Base-by-base conservation (phyloP, 2,329 filamentous ascomycete species). In the Claviceps sp. region DNA sequence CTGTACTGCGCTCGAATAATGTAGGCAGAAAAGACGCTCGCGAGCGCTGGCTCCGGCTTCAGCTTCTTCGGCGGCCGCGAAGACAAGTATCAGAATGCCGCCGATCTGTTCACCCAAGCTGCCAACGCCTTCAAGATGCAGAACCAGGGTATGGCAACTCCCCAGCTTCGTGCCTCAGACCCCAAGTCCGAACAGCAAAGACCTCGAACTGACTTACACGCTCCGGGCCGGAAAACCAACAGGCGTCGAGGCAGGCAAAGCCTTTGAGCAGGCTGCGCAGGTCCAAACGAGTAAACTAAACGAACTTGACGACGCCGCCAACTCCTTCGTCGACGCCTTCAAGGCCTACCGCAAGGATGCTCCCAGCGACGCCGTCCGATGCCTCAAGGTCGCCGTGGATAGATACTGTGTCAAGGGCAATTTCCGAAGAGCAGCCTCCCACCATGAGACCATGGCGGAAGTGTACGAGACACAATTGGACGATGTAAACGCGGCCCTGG, bases 61-160 rank as follows among this genome's bases (percentile, higher is more conserved):
- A 87, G 83, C 66, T 82, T 95, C 70, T 96, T 98, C 61, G 87
- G 89, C 44, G 87, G 87, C 45, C 79, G 83, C 53, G 79, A 86
- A 61, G 89, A 95, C 57, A 97, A 96, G 69, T 90, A 87, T 64
- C 86, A 94, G 71, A 82, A 83, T 70, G 91, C 91, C 14, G 88
- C 86, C 56, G 89, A 96, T 59, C 74, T 93, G 57, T 97, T 89
- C 65, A 82, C 80, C 54, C 83, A 95, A 67, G 91, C 91, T 42
- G 93, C 84, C 55, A 95, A 96, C 72, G 88, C 88, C 53, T 97
- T 95, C 68, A 80, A 88, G 64, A 82, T 94, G 74, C 84, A 93
- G 70, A 87, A 87, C 66, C 80, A 85, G 72, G 85, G 88, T 91
- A 73, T 60, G 74, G 64, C 64, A 22, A 29, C 23, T 9, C 29